Conservation (phyloP, 1,284 basidiomycete genomes). For the Melampsora americana region DNA sequence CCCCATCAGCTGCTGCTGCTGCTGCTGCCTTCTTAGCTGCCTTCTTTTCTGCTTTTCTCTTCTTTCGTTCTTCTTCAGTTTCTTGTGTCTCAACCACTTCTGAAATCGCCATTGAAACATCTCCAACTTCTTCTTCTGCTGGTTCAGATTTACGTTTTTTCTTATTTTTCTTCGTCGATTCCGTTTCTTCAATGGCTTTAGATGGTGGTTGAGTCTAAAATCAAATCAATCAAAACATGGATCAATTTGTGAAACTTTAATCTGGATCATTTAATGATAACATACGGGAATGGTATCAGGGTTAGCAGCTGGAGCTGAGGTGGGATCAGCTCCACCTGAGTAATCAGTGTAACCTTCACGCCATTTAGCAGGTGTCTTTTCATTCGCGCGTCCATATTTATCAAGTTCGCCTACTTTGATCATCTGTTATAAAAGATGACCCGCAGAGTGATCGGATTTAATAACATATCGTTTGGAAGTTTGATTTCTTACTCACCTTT, state of each 20-base stretch:
- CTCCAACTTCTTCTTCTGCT: constrained; percentile 53
- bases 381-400: constrained; percentile 88
- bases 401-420: constrained; percentile 93
- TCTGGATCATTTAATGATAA: neutral
- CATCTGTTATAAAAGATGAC: constrained; percentile 57
- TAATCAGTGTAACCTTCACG: constrained; percentile 91
- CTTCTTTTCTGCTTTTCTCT: constrained; percentile 54
- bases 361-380: constrained; percentile 89
- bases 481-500: constrained; percentile 59
- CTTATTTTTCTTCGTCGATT: constrained; percentile 51
- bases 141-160: constrained; percentile 47
- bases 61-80: constrained; percentile 51
- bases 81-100: constrained; percentile 50
- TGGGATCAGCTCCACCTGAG: constrained; percentile 54
- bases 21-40: constrained; percentile 50
- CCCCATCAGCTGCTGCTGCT: constrained; percentile 21
- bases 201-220: constrained; percentile 32
- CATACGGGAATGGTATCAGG: constrained; percentile 21
- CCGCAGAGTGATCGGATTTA: neutral
- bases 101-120: constrained; percentile 59
- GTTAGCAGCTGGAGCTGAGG: constrained; percentile 40
- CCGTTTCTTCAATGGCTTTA: constrained; percentile 19
- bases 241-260: neutral
- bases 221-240: neutral
- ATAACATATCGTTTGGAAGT: too few species aligned